Evolutionary conservation across 1,284 basidiomycete genomes (phyloP), one percentile per base, ranked within the genome.

Genomic region (Fomitopsis palustris): DNA sequence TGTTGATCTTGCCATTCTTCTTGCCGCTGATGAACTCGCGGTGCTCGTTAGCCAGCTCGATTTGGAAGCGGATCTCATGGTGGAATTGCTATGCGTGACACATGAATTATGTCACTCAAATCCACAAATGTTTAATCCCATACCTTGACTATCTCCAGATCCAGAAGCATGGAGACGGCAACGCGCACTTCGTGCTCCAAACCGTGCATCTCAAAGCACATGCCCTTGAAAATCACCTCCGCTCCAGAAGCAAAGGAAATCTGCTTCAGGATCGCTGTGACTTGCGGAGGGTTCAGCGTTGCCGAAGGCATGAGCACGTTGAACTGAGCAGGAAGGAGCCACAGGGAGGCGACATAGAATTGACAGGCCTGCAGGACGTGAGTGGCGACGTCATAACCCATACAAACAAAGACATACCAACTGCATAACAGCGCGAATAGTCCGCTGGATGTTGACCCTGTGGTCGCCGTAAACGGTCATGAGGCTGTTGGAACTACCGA

Each of bases 1-100:
- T 97, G 81, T 97, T 97, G 73, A 97, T 94, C 78, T 98, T 98
- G 62, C 95, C 95, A 67, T 97, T 97, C 82, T 97, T 97, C 81
- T 98, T 98, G 52, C 95, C 95, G 60, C 91, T 93, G 74, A 99
- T 98, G 75, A 99, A 99, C 68, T 99, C 97, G 65, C 96, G 90
- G 69, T 98, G 96, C 73, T 98, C 96, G 72, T 96, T 98, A 47
- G 96, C 93, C 12, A 99, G 85, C 77, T 99, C 97, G 62, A 98
- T 95, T 77, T 98, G 96, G 81, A 99, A 98, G 55, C 95, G 92
- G 62, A 99, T 94, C 77, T 99, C 96, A 70, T 96, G 93, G 69
- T 97, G 94, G 81, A 96, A 98, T 54, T 95, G 69, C 1, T 42
- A 17, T 19, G 33, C 25, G 29, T 16, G 29, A 37, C n/a, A 54